Percentiles rank a stretch among this genome's conserved stretches.
Conservation (phyloP, 495 filamentous ascomycete species). For the Apodospora peruviana region DNA sequence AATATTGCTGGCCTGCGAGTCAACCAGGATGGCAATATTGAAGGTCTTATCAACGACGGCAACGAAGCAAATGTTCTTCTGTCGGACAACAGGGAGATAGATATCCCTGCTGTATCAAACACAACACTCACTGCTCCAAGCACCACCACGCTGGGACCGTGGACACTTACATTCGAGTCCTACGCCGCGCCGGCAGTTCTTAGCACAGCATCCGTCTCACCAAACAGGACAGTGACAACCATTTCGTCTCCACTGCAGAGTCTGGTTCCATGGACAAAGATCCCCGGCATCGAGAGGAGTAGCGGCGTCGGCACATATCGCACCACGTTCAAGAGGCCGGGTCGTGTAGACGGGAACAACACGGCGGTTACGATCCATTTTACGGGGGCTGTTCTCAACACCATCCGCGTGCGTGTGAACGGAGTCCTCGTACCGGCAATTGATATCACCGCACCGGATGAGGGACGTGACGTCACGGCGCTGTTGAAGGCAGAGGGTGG, state of each 20-base stretch:
- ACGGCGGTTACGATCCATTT: conserved; percentile 17
- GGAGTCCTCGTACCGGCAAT: conserved; percentile 16
- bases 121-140: background rate
- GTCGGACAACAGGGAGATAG: conserved; percentile 23
- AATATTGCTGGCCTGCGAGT: conserved; percentile 16
- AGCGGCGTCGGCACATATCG: conserved; percentile 46
- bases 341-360: background rate
- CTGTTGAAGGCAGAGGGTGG: conserved; percentile 10
- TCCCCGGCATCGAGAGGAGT: conserved; percentile 34
- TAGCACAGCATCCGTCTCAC: conserved; percentile 13
- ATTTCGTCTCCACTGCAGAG: conserved; percentile 23
- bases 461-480: conserved; percentile 16
- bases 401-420: conserved; percentile 23
- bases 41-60: background rate
- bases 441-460: conserved; percentile 14
- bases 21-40: conserved; percentile 1
- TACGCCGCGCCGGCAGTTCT: conserved; percentile 33
- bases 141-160: conserved; percentile 28
- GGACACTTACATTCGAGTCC: conserved; percentile 36
- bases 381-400: conserved; percentile 30
- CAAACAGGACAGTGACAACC: conserved; percentile 22
- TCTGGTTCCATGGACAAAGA: conserved; percentile 34
- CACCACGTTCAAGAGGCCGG: conserved; percentile 29
- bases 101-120: conserved; percentile 3
- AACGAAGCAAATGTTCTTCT: conserved; percentile 11